phyloP scores from a whole-genome alignment of 2,329 filamentous ascomycete genomes.

The Metarhizium anisopliae region DNA sequence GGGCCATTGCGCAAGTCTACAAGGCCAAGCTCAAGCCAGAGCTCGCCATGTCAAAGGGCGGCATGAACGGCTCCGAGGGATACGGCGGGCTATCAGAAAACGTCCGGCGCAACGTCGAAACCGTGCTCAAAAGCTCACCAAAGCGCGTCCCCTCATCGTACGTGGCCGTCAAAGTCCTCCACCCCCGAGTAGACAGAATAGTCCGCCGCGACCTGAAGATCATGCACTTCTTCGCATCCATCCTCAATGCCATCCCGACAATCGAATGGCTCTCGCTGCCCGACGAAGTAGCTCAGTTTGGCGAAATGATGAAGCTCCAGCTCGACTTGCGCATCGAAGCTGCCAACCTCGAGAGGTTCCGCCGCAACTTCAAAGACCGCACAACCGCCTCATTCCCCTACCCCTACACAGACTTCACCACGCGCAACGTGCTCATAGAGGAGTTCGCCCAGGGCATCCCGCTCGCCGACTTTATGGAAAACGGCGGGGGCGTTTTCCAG shows the following conservation, averaged over 20 bases:
- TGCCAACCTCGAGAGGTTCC: slow-evolving; percentile 80
- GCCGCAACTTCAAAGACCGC: slow-evolving; percentile 80
- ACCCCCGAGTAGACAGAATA: slow-evolving; percentile 81
- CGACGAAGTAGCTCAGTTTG: slow-evolving; percentile 88
- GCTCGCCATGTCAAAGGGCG: slow-evolving; percentile 54
- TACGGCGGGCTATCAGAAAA: slow-evolving; percentile 50
- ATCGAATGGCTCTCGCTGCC: slow-evolving; percentile 97
- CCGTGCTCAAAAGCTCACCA: slow-evolving; percentile 77
- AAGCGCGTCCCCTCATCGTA: slow-evolving; percentile 81
- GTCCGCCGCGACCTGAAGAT: slow-evolving; percentile 88
- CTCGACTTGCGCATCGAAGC: slow-evolving; percentile 91
- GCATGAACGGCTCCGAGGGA: slow-evolving; percentile 36
- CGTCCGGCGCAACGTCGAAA: slow-evolving; percentile 74
- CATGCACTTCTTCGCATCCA: slow-evolving; percentile 81
- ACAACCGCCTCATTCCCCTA: slow-evolving; percentile 96
- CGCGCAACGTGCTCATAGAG: slow-evolving; percentile 84
- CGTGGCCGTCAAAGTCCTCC: slow-evolving; percentile 92
- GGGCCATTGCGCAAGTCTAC: slow-evolving; percentile 96
- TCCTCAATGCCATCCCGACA: slow-evolving; percentile 81
- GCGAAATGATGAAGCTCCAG: slow-evolving; percentile 98
- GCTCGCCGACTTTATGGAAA: slow-evolving; percentile 79
- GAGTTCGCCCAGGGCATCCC: slow-evolving; percentile 95
- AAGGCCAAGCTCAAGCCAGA: slow-evolving; percentile 83
- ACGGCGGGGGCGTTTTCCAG: slow-evolving; percentile 86
- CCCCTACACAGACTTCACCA: slow-evolving; percentile 86